Percentiles rank a stretch among this genome's conserved stretches.
Evolutionary conservation across 768 basidiomycete species (phyloP).

Genomic region (Obba rivulosa): DNA sequence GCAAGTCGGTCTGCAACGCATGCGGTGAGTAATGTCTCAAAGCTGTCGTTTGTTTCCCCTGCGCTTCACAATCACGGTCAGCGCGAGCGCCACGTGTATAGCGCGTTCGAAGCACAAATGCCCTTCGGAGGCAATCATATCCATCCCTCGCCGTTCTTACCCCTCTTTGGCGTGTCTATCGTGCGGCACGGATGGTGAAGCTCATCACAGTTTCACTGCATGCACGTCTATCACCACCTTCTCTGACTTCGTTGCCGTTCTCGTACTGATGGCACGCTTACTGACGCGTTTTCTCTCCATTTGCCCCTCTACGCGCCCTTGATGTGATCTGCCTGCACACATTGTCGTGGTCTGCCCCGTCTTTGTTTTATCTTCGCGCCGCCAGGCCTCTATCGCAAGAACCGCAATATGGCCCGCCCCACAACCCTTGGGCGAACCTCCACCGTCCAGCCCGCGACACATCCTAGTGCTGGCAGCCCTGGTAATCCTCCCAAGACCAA

Average conservation of each 20-base stretch:
- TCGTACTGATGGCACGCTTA: slow-evolving; percentile 9
- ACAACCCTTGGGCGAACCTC: slow-evolving; percentile 41
- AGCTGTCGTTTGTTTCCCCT: slow-evolving; percentile 18
- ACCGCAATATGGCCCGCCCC: slow-evolving; percentile 70
- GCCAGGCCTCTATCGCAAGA: slow-evolving; percentile 82
- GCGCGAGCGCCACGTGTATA: slow-evolving; percentile 35
- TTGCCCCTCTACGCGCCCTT: slow-evolving; percentile 3
- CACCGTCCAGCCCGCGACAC: slow-evolving; percentile 20
- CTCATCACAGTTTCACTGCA: slow-evolving; percentile 6
- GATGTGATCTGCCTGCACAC: slow-evolving; percentile 16
- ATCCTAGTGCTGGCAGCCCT: slow-evolving; percentile 22
- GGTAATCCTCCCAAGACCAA: background rate
- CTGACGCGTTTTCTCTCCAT: slow-evolving; percentile 12
- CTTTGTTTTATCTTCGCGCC: slow-evolving; percentile 12
- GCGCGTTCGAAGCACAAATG: slow-evolving; percentile 16
- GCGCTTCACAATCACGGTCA: slow-evolving; percentile 9
- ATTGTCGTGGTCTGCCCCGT: slow-evolving; percentile 11
- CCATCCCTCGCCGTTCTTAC: slow-evolving; percentile 21
- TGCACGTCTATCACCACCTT: slow-evolving; percentile 1
- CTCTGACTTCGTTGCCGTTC: background rate
- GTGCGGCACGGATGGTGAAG: slow-evolving; percentile 9
- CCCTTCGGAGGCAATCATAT: slow-evolving; percentile 23
- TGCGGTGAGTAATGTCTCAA: slow-evolving; percentile 64
- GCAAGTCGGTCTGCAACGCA: slow-evolving; percentile 83
- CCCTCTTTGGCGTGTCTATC: slow-evolving; percentile 18